Evolutionary conservation across 192 early-diverging fungal species (phyloP), one percentile per base, ranked within the genome.

Genomic region (Pilobolus umbonatus): DNA sequence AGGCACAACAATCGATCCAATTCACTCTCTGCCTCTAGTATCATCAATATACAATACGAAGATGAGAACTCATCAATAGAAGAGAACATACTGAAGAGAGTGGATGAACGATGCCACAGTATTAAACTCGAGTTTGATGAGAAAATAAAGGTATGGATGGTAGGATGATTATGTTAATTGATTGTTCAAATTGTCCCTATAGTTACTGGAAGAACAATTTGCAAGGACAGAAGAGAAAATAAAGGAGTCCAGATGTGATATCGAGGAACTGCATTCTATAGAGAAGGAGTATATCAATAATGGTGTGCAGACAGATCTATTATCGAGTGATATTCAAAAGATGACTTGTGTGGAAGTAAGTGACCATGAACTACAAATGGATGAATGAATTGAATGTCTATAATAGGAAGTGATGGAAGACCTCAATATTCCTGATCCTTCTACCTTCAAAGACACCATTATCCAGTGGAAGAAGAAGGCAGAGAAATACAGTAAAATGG

Each of bases 191-290:
- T 4, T 50, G 11, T 46, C 19, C n/a, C n/a, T 10, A 46, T 54
- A 54, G 52, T 25, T 34, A 54, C 11, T 54, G 38, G 52, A 54
- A 22, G 34, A 54, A 26, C 52, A 54, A 15, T 32, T 34, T 6
- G 32, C 52, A 54, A 35, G 24, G 12, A 31, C 52, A 54, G 21
- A 54, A 26, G 3, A 54, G 15, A 21, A 54, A 36, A 38, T 21
- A 8, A 36, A 6, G 9, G 34, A 54, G 38, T 24, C 52, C 0
- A n/a, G 35, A 54, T 38, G 35, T 35, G 52, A 42, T 15, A 42
- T 42, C 19, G 39, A 42, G 14, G 39, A 42, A 15, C 12, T 42
- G 19, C 39, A 42, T 42, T 5, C 15, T 42, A 42, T 42, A 17
- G 39, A 42, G 19, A 42, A 42, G 19, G 39, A 42, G 19, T 42